Percentiles rank a stretch among this genome's conserved stretches.
These are phyloP conservation scores for Mortierella sp. DNA, from an alignment of 371 early-diverging fungal genomes.

Conservation along the genomic window DNA sequence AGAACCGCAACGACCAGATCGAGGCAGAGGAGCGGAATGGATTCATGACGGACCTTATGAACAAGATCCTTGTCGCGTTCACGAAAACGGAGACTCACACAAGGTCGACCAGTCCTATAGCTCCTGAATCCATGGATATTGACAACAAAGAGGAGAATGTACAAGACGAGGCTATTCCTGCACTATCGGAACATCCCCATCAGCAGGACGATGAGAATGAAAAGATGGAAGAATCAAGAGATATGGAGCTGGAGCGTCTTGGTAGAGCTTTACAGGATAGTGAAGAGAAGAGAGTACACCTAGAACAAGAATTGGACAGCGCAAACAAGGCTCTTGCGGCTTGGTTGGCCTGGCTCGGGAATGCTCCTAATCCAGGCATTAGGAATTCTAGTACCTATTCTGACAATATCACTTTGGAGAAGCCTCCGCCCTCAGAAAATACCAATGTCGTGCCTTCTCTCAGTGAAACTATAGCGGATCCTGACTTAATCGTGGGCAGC, in stretches of 20 bases:
- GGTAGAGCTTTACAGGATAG: conserved; percentile 3
- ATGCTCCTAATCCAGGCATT: background rate
- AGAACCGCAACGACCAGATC: conserved; percentile 64
- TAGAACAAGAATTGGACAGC: conserved; percentile 14
- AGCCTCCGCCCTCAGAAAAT: background rate
- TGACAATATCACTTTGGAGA: background rate
- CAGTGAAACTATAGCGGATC: too few relatives aligned
- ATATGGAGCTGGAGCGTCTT: background rate
- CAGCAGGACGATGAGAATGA: background rate
- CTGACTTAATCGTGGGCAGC: too few relatives aligned
- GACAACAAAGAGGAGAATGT: background rate
- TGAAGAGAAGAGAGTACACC: background rate
- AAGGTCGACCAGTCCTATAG: conserved; percentile 9
- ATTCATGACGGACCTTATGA: conserved; percentile 56
- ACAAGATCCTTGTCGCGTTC: conserved; percentile 20
- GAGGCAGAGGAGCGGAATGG: conserved; percentile 70
- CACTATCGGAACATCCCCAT: background rate
- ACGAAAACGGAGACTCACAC: conserved; percentile 2
- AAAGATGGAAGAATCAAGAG: background rate
- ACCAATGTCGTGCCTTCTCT: too few relatives aligned
- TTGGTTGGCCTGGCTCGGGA: conserved; percentile 12
- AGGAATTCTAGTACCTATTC: background rate
- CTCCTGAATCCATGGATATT: background rate
- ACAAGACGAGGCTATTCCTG: background rate
- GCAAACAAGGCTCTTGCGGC: conserved; percentile 8